Percentiles rank a stretch among this genome's conserved stretches.
Conservation (phyloP, 2,329 filamentous ascomycete species). For the Aspergillaceae sp. region DNA sequence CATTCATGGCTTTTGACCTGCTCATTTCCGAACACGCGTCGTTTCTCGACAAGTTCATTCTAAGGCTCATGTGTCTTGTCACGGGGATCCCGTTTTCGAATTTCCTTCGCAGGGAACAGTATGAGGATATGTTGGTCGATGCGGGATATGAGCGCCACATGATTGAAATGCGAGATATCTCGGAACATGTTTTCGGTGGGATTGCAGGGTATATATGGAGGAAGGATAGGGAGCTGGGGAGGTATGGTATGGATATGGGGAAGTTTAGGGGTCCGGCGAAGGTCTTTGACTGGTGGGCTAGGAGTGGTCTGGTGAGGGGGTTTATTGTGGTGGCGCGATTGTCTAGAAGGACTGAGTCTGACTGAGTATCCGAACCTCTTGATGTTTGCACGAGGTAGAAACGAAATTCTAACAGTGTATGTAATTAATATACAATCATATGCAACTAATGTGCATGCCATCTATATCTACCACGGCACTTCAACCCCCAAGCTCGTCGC, state of each 20-base stretch:
- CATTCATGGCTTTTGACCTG: conserved; percentile 50
- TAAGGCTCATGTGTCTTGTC: conserved; percentile 39
- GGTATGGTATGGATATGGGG: conserved; percentile 31
- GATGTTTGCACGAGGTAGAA: neutral
- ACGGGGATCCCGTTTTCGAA: conserved; percentile 44
- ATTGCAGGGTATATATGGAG: conserved; percentile 38
- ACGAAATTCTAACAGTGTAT: too few species aligned
- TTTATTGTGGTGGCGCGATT: conserved; percentile 32
- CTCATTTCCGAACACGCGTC: conserved; percentile 26
- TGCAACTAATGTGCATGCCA: too few species aligned
- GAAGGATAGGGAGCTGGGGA: conserved; percentile 26
- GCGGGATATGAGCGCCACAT: conserved; percentile 40
- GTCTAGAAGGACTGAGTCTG: neutral
- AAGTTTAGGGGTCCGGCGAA: conserved; percentile 24
- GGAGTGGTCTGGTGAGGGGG: conserved; percentile 29
- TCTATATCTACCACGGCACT: conserved; percentile 23
- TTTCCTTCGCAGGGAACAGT: conserved; percentile 41
- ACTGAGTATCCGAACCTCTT: neutral
- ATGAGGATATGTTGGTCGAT: conserved; percentile 37
- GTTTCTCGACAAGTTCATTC: conserved; percentile 22
- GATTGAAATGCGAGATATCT: conserved; percentile 44
- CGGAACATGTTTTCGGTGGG: conserved; percentile 45
- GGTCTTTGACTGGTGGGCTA: conserved; percentile 38
- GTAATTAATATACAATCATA: too few species aligned
- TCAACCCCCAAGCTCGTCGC: conserved; percentile 45